Conservation (phyloP, 2,329 filamentous ascomycete genomes). For the Leptographium wingfieldii region DNA sequence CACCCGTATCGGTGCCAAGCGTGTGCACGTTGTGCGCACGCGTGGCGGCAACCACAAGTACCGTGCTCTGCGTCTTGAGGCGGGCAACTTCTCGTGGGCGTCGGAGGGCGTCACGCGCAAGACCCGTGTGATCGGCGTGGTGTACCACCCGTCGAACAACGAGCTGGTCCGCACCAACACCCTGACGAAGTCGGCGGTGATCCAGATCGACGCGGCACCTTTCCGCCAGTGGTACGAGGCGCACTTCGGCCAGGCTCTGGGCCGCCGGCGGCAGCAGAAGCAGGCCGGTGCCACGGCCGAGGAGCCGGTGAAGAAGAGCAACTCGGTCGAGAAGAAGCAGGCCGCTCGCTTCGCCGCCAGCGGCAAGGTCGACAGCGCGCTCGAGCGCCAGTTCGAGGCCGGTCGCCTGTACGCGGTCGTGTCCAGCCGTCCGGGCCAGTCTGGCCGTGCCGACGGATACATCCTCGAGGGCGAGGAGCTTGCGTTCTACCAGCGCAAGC, state of each 20-base stretch:
- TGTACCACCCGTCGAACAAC: slow-evolving; percentile 99
- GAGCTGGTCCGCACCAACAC: slow-evolving; percentile 99
- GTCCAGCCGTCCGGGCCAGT: slow-evolving; percentile 89
- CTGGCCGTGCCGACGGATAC: slow-evolving; percentile 92
- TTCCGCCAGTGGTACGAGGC: slow-evolving; percentile 99
- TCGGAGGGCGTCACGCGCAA: slow-evolving; percentile 98
- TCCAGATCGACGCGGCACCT: slow-evolving; percentile 96
- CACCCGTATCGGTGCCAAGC: slow-evolving; percentile 81
- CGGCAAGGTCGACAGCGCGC: slow-evolving; percentile 84
- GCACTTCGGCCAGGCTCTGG: slow-evolving; percentile 87
- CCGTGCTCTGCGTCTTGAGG: slow-evolving; percentile 96
- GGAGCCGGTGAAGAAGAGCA: slow-evolving; percentile 82
- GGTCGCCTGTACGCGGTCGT: slow-evolving; percentile 93
- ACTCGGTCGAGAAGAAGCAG: slow-evolving; percentile 94
- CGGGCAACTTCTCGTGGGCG: slow-evolving; percentile 98
- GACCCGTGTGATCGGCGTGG: slow-evolving; percentile 96
- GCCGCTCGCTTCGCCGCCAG: slow-evolving; percentile 64
- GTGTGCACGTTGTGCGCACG: slow-evolving; percentile 28
- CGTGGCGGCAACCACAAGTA: slow-evolving; percentile 94
- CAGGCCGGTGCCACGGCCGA: slow-evolving; percentile 41
- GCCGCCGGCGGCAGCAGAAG: slow-evolving; percentile 86
- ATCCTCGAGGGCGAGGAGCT: slow-evolving; percentile 98
- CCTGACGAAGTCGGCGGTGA: slow-evolving; percentile 95
- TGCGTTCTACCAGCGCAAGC: slow-evolving; percentile 99
- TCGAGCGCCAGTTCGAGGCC: slow-evolving; percentile 99